Evolutionary conservation across 352 stramenopile genomes (phyloP), one percentile per base, ranked within the genome.

Genomic region (Pythium plurisporium): DNA sequence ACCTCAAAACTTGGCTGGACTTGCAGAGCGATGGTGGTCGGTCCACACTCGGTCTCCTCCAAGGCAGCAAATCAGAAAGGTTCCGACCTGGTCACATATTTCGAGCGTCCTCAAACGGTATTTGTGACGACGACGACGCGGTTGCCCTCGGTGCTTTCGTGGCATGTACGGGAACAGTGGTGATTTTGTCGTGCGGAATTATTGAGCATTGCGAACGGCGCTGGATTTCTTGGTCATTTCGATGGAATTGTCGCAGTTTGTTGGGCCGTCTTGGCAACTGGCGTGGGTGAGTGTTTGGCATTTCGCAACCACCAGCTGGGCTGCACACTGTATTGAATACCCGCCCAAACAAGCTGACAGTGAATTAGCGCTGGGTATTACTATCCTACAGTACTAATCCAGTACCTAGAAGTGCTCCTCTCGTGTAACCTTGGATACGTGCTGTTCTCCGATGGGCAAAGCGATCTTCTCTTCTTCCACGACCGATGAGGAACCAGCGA

Each of bases 221-320:
- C 12, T 10, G 31, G 17, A 37, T 37, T 37, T 9, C 3, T 37
- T 37, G 31, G 12, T 20, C 23, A 15, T 30, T 31, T 30, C 23
- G 41, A 30, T 31, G 41, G 41, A 30, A 30, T 33, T 47, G 41
- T 47, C 41, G 20, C 41, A 47, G 23, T 29, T 46, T 15, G 20
- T 20, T 46, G 40, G 38, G 15, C 38, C 38, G 19, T 31, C 20
- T 30, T 23, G 26, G 25, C 42, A n/a, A 49, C 22, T 49, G 42
- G 25, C 42, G 25, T 31, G 12, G 5, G 42, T 29, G n/a, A 43
- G 22, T 43, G 8, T 41, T 41, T 7, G 36, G 36, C 36, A 22
- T 54, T 38, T 53, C 45, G 45, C 46, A 26, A 31, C 46, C 30
- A 43, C 46, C 46, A 54, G 46, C 46, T 43, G 46, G 31, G 22